Percentiles rank a stretch among this genome's conserved stretches.
These are phyloP conservation scores for Crithidia fasciculata DNA, from an alignment of 208 protist species.

Conservation along the genomic window DNA sequence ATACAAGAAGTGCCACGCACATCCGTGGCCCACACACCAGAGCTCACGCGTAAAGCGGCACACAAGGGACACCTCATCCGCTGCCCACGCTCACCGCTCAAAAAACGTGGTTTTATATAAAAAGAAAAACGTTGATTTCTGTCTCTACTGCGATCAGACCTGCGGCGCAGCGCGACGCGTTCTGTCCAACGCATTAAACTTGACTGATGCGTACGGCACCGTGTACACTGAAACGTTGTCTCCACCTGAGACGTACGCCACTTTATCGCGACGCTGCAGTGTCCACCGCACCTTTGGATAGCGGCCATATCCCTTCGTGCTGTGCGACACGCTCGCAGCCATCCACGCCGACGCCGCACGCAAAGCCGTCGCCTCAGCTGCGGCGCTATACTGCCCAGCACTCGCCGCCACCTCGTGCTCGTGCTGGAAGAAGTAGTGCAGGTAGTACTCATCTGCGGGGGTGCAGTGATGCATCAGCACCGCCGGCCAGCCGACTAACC, in stretches of 20 bases:
- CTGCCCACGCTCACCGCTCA: too few species aligned
- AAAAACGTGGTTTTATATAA: not conserved
- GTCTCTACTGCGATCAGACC: too few species aligned
- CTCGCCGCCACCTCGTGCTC: slow-evolving; percentile 5
- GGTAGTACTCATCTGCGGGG: slow-evolving; percentile 10
- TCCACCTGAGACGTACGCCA: not conserved
- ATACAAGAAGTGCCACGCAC: too few species aligned
- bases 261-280: too few species aligned
- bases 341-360: not conserved
- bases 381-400: too few species aligned
- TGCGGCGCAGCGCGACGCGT: not conserved
- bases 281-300: not conserved
- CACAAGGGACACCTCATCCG: too few species aligned
- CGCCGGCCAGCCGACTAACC: slow-evolving; percentile 1
- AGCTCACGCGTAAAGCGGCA: too few species aligned
- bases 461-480: slow-evolving; percentile 15
- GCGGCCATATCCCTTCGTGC: not conserved
- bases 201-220: not conserved
- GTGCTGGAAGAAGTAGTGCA: slow-evolving; percentile 26
- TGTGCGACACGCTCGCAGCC: not conserved
- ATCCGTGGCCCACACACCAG: too few species aligned
- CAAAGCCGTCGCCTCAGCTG: not conserved
- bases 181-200: not conserved
- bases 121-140: not conserved
- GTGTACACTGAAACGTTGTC: slow-evolving; percentile 8